Conservation (phyloP, 371 early-diverging fungal species). For the Nematocida sp. region DNA sequence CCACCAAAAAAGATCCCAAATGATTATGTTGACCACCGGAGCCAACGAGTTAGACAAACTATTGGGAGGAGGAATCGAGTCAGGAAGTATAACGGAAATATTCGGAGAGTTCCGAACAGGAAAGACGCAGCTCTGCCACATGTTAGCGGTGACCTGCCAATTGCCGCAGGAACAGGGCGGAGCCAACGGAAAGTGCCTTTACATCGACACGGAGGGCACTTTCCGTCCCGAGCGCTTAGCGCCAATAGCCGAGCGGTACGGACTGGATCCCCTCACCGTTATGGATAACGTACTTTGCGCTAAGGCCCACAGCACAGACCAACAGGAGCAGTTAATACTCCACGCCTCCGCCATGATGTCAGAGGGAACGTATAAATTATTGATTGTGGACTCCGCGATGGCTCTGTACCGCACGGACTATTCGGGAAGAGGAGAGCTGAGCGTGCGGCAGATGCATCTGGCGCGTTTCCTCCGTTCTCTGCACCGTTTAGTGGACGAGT, state of each 20-base stretch:
- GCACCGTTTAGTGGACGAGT: conserved; percentile 87
- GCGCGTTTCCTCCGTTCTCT: conserved; percentile 83
- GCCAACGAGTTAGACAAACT: conserved; percentile 86
- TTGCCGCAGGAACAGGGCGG: conserved; percentile 79
- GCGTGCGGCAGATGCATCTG: conserved; percentile 89
- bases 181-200: conserved; percentile 88
- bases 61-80: conserved; percentile 90
- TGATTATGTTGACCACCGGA: conserved; percentile 84
- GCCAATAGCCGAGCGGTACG: conserved; percentile 80
- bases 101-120: conserved; percentile 99
- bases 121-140: conserved; percentile 96
- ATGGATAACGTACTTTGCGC: conserved; percentile 91
- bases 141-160: conserved; percentile 91
- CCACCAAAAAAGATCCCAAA: conserved; percentile 76
- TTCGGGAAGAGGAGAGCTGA: conserved; percentile 89
- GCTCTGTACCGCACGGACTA: conserved; percentile 94
- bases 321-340: conserved; percentile 79
- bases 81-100: conserved; percentile 93
- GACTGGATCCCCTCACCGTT: conserved; percentile 77
- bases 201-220: conserved; percentile 97
- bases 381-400: conserved; percentile 92
- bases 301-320: conserved; percentile 91
- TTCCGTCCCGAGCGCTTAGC: conserved; percentile 86
- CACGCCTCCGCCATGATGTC: conserved; percentile 94
- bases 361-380: conserved; percentile 73